Evolutionary conservation across 2,329 filamentous ascomycete species (phyloP).

Genomic region (Pyricularia pennisetigena): DNA sequence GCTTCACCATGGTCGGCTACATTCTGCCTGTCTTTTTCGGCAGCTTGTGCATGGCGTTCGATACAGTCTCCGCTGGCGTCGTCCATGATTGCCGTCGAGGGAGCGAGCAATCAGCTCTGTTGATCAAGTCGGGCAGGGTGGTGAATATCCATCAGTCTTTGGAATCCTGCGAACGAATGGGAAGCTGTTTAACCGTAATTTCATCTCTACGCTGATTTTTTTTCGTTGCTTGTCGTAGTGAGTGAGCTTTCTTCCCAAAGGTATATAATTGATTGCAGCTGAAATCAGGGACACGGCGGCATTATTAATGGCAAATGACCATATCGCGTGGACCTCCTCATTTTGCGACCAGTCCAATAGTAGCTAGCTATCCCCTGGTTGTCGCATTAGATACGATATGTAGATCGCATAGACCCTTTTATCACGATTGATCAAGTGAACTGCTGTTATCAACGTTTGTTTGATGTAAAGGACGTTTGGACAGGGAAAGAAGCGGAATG

Average conservation of each 20-base stretch:
- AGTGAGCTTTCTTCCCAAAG: neutral
- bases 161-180: neutral
- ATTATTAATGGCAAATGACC: neutral
- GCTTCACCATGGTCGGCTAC: neutral
- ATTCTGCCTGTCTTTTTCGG: slow-evolving; percentile 16
- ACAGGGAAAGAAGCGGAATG: too few relatives aligned
- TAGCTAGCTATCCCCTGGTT: neutral
- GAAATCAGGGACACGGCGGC: neutral
- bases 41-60: slow-evolving; percentile 12
- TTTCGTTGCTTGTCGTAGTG: neutral
- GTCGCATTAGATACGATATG: neutral
- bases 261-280: neutral
- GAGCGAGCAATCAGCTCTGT: neutral
- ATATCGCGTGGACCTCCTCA: neutral
- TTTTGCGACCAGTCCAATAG: neutral
- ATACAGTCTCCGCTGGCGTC: slow-evolving; percentile 17
- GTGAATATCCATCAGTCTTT: neutral
- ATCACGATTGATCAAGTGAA: neutral
- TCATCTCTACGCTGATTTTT: neutral
- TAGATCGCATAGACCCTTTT: neutral
- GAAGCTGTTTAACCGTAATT: neutral
- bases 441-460: too few relatives aligned
- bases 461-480: too few relatives aligned
- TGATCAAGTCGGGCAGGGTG: neutral
- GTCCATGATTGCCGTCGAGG: slow-evolving; percentile 15